Evolutionary conservation across 148 eudicot genomes (phyloP), one percentile per base, ranked within the genome.

Genomic region (Rhododendron griersonianum): DNA sequence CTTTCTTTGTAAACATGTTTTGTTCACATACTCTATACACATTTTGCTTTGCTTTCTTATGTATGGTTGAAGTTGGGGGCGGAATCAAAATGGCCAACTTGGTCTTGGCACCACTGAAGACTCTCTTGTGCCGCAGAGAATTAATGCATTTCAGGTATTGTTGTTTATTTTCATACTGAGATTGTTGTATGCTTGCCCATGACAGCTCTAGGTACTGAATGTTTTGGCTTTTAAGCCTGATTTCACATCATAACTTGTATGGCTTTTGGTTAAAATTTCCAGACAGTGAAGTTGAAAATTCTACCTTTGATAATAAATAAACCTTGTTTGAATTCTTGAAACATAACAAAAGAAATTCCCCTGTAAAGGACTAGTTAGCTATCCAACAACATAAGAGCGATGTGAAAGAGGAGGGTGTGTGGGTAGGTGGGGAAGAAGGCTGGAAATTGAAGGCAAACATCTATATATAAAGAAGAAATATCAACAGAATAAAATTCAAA

Each of bases 11-110:
- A 1, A 8, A 80, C 53, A 44, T 71, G 37, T 77, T 84, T 14
- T 86, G 16, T 61, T 55, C 53, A 71, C 75, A 67, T 30, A 44
- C 8, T 71, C 39, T 82, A 23, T n/a, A 18, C 53, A 9, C 50
- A 44, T 41, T 53, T 59, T 78, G 30, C 82, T 23, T 59, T 59
- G 61, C 33, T 33, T 67, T 48, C 61, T 57, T 14, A 57, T 71
- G 14, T 18, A 55, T 55, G 41, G 80, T 85, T 91, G 92, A 90
- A 97, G 99, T 91, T 97, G 99, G 99, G 99, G 99, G 53, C 91
- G 99, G 73, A 97, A 97, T 92, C 99, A 97, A 90, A 97, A 97
- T 91, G 99, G 99, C 73, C 99, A 97, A 90, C 96, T 97, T 88
- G 99, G 99, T 80, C 95, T 95, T 89, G 98, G 98, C 78, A 93